Percentiles rank a stretch among this genome's conserved stretches.
These are phyloP conservation scores for Epicoccum sorghinum DNA, from an alignment of 2,329 filamentous ascomycete genomes.

Conservation along the genomic window DNA sequence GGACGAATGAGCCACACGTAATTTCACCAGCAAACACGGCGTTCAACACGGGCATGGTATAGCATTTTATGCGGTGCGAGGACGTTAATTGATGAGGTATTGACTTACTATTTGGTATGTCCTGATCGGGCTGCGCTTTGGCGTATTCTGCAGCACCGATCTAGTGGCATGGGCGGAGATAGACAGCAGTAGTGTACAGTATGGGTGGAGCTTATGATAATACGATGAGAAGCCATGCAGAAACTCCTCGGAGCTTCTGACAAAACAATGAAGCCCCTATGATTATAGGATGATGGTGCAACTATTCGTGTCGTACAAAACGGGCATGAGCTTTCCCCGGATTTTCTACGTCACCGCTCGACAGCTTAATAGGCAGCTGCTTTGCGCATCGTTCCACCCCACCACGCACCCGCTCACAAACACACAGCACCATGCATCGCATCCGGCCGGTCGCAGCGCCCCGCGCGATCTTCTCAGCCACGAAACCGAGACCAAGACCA, in stretches of 20 bases:
- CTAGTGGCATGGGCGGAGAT: neutral
- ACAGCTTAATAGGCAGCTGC: no score
- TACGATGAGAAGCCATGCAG: no score
- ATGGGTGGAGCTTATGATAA: neutral
- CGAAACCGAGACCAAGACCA: no score
- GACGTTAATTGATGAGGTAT: slow-evolving; percentile 1
- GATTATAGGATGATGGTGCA: neutral
- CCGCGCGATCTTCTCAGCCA: no score
- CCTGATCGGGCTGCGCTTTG: neutral
- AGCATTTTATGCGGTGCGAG: slow-evolving; percentile 10
- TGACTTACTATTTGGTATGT: neutral
- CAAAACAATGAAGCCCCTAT: neutral
- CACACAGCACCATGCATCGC: no score
- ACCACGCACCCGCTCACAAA: no score
- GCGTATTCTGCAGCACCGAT: neutral
- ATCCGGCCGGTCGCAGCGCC: no score
- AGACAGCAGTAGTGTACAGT: neutral
- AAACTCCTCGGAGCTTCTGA: neutral
- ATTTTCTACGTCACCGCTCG: no score
- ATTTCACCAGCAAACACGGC: neutral
- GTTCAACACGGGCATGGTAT: neutral
- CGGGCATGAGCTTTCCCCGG: no score
- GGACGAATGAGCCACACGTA: neutral
- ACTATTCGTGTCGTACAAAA: no score
- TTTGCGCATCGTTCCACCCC: no score